These are phyloP conservation scores for Fragilaria crotonensis DNA, from an alignment of 108 stramenopile species.

Conservation along the genomic window DNA sequence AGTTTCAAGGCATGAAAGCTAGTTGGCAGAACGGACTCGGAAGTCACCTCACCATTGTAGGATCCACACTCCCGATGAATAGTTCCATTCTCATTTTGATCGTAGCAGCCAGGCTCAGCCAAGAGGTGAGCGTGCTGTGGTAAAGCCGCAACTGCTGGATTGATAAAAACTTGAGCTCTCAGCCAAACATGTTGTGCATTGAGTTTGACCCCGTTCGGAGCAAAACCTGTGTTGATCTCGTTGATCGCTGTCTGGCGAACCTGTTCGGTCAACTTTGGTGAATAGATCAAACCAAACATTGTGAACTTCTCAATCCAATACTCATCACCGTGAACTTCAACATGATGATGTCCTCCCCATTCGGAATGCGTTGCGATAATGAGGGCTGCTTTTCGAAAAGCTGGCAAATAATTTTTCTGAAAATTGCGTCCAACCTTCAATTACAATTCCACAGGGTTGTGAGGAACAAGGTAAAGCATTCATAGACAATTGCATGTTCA, in stretches of 20 bases:
- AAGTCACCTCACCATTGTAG: background rate
- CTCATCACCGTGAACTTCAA: slow-evolving; percentile 40
- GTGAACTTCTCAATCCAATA: slow-evolving; percentile 62
- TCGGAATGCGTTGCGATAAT: slow-evolving; percentile 54
- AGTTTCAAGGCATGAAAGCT: slow-evolving; percentile 1
- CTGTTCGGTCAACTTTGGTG: slow-evolving; percentile 24
- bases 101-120: slow-evolving; percentile 23
- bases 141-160: slow-evolving; percentile 37
- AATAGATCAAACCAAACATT: slow-evolving; percentile 48
- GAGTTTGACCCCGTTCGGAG: slow-evolving; percentile 10
- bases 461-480: background rate
- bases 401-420: slow-evolving; percentile 63
- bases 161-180: slow-evolving; percentile 25
- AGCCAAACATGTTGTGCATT: slow-evolving; percentile 38
- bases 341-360: slow-evolving; percentile 63
- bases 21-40: background rate
- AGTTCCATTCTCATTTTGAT: slow-evolving; percentile 1
- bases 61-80: slow-evolving; percentile 6
- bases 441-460: too few relatives aligned
- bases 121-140: slow-evolving; percentile 53
- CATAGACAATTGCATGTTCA: background rate
- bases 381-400: slow-evolving; percentile 71
- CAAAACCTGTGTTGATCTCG: slow-evolving; percentile 14
- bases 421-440: slow-evolving; percentile 43
- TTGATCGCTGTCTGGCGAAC: slow-evolving; percentile 19